Base-by-base conservation (phyloP, 495 filamentous ascomycete genomes). In the Glonium stellatum region DNA sequence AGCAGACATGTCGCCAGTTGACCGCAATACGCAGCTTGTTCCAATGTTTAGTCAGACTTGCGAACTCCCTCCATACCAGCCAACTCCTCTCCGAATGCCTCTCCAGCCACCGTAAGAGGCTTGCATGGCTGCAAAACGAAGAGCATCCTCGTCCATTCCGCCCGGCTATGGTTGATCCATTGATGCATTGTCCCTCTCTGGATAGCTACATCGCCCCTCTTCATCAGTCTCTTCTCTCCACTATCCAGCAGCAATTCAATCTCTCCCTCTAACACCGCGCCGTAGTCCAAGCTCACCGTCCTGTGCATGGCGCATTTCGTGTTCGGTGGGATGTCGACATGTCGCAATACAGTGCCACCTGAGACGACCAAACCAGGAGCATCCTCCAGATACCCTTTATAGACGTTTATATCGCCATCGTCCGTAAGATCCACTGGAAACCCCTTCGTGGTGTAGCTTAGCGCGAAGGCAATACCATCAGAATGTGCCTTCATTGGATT, bases 171-270 rank as follows among this genome's bases (percentile, higher is more conserved):
- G 67, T 89, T 90, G 10, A 76, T 76, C 84, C 82, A 89, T 5
- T 79, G 78, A 72, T 92, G 88, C 66, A 80, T 84, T 4, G 85
- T 87, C 0, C 75, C 85, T 41, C 87, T 68, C 73, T 89, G 85
- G 22, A 89, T 78, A 5, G 76, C 75, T 6, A 85, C 71, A 65
- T 90, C 85, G 1, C 87, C 87, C 5, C 77, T 67, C 66, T 76
- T 72, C 79, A 90, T 71, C 4, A 70, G 62, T 53, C 75, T 69
- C 54, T 70, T 73, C 67, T 83, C 84, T 0, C 87, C 80, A 64
- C 71, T 63, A 64, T 89, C 87, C 9, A 90, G 70, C 63, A 80
- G 69, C 71, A 84, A 77, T 67, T 82, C 84, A n/a, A 87, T 68
- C 65, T 67, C 63, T 5, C 71, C 71, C 55, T 73, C 70, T 42